Evolutionary conservation across 1,284 basidiomycete genomes (phyloP).

Genomic region (Takashimella tepidaria): DNA sequence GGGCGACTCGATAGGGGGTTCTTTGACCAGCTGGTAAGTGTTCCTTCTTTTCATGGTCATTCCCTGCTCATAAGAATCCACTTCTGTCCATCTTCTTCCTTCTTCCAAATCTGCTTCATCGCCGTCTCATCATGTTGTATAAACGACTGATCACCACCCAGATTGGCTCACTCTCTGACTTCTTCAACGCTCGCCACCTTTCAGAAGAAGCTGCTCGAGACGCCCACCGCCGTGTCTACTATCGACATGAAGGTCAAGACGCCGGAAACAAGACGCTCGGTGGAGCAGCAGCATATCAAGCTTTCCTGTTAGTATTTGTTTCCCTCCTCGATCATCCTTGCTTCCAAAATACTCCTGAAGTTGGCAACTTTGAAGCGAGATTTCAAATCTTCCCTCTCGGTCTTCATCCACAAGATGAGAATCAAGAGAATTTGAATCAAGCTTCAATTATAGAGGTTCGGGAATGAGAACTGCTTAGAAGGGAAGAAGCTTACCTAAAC

Average conservation of each 20-base stretch:
- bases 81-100: not conserved
- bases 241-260: slow-evolving; percentile 28
- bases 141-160: slow-evolving; percentile 8
- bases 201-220: slow-evolving; percentile 35
- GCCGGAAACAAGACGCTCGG: slow-evolving; percentile 37
- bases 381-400: too few species aligned
- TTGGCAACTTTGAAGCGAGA: not conserved
- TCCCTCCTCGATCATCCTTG: too few species aligned
- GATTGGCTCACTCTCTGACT: slow-evolving; percentile 30
- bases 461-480: too few species aligned
- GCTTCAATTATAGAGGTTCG: slow-evolving; percentile 13
- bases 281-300: slow-evolving; percentile 44
- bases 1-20: slow-evolving; percentile 32
- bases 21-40: slow-evolving; percentile 41
- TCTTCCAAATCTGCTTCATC: slow-evolving; percentile 5
- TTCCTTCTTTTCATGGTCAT: too few species aligned
- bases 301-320: slow-evolving; percentile 38
- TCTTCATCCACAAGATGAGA: too few species aligned
- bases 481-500: not conserved
- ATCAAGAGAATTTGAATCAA: not conserved
- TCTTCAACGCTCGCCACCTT: slow-evolving; percentile 35
- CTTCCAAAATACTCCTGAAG: not conserved
- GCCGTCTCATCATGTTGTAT: not conserved
- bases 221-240: slow-evolving; percentile 39
- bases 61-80: too few species aligned